Percentiles rank a stretch among this genome's conserved stretches.
Conservation (phyloP, 768 basidiomycete species). For the Collybiopsis confluens region DNA sequence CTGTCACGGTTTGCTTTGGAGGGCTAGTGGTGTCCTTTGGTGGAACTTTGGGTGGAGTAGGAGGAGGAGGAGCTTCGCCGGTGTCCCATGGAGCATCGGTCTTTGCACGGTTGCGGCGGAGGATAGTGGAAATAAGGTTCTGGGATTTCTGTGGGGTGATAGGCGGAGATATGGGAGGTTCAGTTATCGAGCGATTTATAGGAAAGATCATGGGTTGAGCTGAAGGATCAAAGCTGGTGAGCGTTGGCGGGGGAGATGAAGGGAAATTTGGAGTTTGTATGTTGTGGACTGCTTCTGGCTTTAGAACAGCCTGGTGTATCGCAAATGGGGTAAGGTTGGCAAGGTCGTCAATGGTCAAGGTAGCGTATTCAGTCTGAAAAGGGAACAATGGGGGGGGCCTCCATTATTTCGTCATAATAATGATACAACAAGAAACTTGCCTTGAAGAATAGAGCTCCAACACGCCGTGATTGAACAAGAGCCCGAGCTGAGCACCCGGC, state of each 20-base stretch:
- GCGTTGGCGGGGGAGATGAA: slow-evolving; percentile 12
- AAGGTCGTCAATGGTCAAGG: slow-evolving; percentile 41
- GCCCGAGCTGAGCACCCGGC: slow-evolving; percentile 31
- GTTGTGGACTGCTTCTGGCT: slow-evolving; percentile 17
- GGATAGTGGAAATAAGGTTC: slow-evolving; percentile 28
- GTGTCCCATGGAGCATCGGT: slow-evolving; percentile 14
- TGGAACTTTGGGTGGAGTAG: slow-evolving; percentile 9
- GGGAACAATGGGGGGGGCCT: slow-evolving; percentile 16
- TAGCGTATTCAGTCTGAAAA: slow-evolving; percentile 38
- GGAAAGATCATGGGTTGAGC: slow-evolving; percentile 16
- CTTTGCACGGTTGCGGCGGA: slow-evolving; percentile 29
- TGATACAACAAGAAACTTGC: slow-evolving; percentile 22
- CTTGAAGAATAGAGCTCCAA: slow-evolving; percentile 39
- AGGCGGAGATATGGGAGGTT: slow-evolving; percentile 15
- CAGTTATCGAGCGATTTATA: slow-evolving; percentile 29
- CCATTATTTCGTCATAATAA: slow-evolving; percentile 13
- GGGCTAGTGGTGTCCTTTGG: slow-evolving; percentile 4
- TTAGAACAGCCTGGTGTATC: slow-evolving; percentile 31
- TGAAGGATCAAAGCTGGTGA: slow-evolving; percentile 8
- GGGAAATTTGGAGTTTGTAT: slow-evolving; percentile 7
- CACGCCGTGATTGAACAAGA: slow-evolving; percentile 43
- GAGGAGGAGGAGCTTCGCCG: slow-evolving; percentile 34
- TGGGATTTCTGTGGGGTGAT: slow-evolving; percentile 24
- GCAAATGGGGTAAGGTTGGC: slow-evolving; percentile 38
- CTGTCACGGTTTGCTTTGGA: no score